These are phyloP conservation scores for Lipomyces spencermartinsiae DNA, from an alignment of 805 yeast species.

Conservation along the genomic window DNA sequence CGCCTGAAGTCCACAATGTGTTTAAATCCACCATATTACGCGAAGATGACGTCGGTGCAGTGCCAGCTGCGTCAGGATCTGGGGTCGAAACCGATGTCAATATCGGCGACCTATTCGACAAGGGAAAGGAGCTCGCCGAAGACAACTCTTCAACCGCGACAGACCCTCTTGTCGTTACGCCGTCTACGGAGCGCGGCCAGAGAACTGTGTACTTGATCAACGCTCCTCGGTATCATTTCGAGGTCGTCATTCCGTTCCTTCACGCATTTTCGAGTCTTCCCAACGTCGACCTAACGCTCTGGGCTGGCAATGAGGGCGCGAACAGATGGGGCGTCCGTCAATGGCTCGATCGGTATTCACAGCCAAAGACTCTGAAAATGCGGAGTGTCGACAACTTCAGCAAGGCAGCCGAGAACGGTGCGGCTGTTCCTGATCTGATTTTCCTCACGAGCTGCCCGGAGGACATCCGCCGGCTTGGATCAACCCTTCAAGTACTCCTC, in stretches of 20 bases:
- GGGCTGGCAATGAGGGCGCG: slow-evolving; percentile 15
- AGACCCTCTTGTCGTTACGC: neutral
- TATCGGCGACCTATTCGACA: slow-evolving; percentile 6
- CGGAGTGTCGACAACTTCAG: slow-evolving; percentile 10
- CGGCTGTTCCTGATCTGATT: slow-evolving; percentile 27
- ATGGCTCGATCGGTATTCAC: slow-evolving; percentile 22
- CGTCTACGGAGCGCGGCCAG: neutral
- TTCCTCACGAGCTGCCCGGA: slow-evolving; percentile 33
- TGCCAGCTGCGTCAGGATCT: neutral
- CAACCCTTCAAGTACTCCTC: slow-evolving; percentile 8
- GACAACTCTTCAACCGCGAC: neutral
- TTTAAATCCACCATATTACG: neutral
- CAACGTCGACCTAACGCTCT: slow-evolving; percentile 19
- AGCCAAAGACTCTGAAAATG: slow-evolving; percentile 15
- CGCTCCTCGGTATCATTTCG: slow-evolving; percentile 34
- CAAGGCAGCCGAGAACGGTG: neutral
- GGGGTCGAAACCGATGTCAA: neutral
- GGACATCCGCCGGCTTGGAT: slow-evolving; percentile 16
- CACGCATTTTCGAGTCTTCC: slow-evolving; percentile 18
- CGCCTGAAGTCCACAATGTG: slow-evolving; percentile 8
- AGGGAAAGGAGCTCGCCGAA: neutral
- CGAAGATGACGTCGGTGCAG: slow-evolving; percentile 1
- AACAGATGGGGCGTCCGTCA: slow-evolving; percentile 33
- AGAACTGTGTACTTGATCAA: slow-evolving; percentile 27
- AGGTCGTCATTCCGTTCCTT: slow-evolving; percentile 34